Percentiles rank a stretch among this genome's conserved stretches.
Evolutionary conservation across 352 stramenopile species (phyloP).

Genomic region (Globisporangium orthogonon): DNA sequence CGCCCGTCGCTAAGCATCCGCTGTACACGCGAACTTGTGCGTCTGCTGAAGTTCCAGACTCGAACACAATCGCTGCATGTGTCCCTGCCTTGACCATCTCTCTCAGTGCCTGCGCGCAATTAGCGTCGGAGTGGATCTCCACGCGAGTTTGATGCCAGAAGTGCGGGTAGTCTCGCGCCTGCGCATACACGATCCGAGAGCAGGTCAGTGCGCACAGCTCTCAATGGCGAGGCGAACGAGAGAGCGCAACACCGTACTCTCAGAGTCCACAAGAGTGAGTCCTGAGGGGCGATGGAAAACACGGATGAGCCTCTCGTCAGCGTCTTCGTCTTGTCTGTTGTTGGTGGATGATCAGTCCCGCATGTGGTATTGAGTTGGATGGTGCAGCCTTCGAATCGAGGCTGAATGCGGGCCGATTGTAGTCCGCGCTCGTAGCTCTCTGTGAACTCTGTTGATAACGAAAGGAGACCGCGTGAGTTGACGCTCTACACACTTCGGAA

Average conservation of each 20-base stretch:
- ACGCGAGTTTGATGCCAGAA: slow-evolving; percentile 40
- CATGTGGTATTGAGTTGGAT: not conserved
- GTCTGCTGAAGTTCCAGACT: not conserved
- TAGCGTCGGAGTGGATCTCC: slow-evolving; percentile 19
- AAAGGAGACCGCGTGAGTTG: not conserved
- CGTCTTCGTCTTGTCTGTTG: slow-evolving; percentile 12
- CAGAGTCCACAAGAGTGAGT: slow-evolving; percentile 14
- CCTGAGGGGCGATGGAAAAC: slow-evolving; percentile 1
- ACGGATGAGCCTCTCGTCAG: slow-evolving; percentile 8
- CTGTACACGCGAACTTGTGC: slow-evolving; percentile 13
- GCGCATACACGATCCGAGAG: not conserved
- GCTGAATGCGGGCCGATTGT: not conserved
- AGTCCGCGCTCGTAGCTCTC: slow-evolving; percentile 4
- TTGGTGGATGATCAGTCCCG: not conserved
- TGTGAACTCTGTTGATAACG: slow-evolving; percentile 4
- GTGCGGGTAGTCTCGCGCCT: slow-evolving; percentile 33
- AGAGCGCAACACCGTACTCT: slow-evolving; percentile 1
- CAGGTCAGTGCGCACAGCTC: not conserved
- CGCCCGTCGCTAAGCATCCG: slow-evolving; percentile 28
- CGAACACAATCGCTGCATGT: slow-evolving; percentile 20
- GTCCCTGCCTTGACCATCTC: slow-evolving; percentile 21
- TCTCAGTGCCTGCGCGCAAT: slow-evolving; percentile 24
- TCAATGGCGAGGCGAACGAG: not conserved
- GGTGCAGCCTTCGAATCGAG: not conserved
- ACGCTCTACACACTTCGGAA: not conserved